Base-by-base conservation (phyloP, 306 rosid genomes). In the Comarum palustre region DNA sequence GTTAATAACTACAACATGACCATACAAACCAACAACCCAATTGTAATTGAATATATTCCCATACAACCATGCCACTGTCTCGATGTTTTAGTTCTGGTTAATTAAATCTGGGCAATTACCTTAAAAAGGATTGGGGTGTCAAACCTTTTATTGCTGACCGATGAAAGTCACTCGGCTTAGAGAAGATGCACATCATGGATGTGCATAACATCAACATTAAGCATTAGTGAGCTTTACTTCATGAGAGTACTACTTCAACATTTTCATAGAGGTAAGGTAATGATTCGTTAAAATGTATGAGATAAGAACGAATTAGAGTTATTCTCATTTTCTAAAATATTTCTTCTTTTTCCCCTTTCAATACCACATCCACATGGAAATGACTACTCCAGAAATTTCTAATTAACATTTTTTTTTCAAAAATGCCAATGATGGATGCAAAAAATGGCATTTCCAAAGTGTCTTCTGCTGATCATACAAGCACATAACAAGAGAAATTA, bases 401-500 rank as follows among this genome's bases (percentile, higher is more conserved):
- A 34, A 20, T 8, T 1, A 66, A 41, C 27, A 67, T 22, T 22
- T 13, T 25, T 7, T 25, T 38, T 16, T 29, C 15, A 24, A 46
- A 14, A 50, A 16, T 6, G 27, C 14, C 25, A 51, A 36, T 34
- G 68, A 63, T 63, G 46, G 38, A 36, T 3, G 68, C 46, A 63
- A 10, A 19, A 6, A 27, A 60, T 29, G 41, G 31, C 39, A 31
- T 60, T 31, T 31, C 66, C 5, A 15, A 11, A 48, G 5, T 42
- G 4, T 50, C 31, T 58, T 58, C 24, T 34, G 39, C 34, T 14
- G 75, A 58, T 4, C 12, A 38, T 7, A 74, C 6, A 55, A 42
- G 32, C 38, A 19, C 34, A 69, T 45, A 51, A 69, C 47, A 39
- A 57, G 72, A 36, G 46, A 48, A n/a, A n/a, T n/a, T n/a, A n/a